These are phyloP conservation scores for Sugiyamaella neomexicana DNA, from an alignment of 1,139 yeast genomes.

Conservation along the genomic window DNA sequence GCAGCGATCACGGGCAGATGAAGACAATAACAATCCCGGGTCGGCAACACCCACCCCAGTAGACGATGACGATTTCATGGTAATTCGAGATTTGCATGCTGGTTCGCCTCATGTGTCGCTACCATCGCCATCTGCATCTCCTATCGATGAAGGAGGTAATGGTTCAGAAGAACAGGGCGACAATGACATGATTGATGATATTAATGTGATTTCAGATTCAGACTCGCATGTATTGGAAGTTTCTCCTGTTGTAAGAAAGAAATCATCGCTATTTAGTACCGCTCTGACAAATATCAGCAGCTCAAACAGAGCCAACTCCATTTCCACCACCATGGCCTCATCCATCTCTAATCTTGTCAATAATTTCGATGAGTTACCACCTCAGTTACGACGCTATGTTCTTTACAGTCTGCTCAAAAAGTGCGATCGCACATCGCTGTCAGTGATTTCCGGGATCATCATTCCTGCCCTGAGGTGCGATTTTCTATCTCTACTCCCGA, in stretches of 20 bases:
- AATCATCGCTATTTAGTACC: not conserved
- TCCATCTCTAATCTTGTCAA: slow-evolving; percentile 37
- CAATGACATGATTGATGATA: slow-evolving; percentile 11
- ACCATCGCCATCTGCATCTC: slow-evolving; percentile 38
- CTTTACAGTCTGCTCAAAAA: slow-evolving; percentile 65
- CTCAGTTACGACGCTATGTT: slow-evolving; percentile 37
- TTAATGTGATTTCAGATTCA: not conserved
- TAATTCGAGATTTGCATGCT: slow-evolving; percentile 12
- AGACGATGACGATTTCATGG: slow-evolving; percentile 2
- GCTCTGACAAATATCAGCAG: not conserved
- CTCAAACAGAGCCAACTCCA: not conserved
- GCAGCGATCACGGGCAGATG: not conserved
- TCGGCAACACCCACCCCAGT: not conserved
- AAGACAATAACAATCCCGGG: slow-evolving; percentile 6
- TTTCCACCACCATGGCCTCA: slow-evolving; percentile 15
- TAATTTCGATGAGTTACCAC: slow-evolving; percentile 40
- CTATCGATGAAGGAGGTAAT: slow-evolving; percentile 18
- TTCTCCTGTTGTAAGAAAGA: not conserved
- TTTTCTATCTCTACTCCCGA: slow-evolving; percentile 66
- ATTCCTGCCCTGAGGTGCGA: slow-evolving; percentile 69
- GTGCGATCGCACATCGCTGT: slow-evolving; percentile 66
- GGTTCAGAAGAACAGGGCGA: not conserved
- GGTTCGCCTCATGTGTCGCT: slow-evolving; percentile 27
- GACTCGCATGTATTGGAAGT: not conserved
- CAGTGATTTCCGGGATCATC: slow-evolving; percentile 62